Percentiles rank a stretch among this genome's conserved stretches.
Conservation (phyloP, 2,329 filamentous ascomycete species). For the Sporothrix globosa region DNA sequence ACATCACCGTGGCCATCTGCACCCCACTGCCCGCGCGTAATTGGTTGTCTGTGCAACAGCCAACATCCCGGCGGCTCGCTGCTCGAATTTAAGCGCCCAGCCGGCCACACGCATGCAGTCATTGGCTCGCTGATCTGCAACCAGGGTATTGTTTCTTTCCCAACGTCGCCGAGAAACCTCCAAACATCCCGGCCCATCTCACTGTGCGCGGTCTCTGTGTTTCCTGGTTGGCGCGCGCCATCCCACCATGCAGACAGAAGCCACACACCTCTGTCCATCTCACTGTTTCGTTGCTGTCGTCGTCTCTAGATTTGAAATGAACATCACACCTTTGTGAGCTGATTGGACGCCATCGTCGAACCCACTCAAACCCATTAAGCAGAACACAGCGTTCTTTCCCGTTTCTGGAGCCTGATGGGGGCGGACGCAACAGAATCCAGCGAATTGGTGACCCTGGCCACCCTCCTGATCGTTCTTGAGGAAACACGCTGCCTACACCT, state of each 20-base stretch:
- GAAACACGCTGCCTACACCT: slow-evolving; percentile 7
- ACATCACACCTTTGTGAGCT: slow-evolving; percentile 37
- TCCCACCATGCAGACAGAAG: slow-evolving; percentile 39
- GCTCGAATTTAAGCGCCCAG: slow-evolving; percentile 38
- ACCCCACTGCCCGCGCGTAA: slow-evolving; percentile 7
- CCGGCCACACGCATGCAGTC: slow-evolving; percentile 27
- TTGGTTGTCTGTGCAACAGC: slow-evolving; percentile 15
- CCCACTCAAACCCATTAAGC: background rate
- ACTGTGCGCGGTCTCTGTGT: slow-evolving; percentile 4
- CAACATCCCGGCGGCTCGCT: slow-evolving; percentile 27
- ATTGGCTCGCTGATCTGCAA: slow-evolving; percentile 37
- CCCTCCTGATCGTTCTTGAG: slow-evolving; percentile 24
- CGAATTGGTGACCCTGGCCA: slow-evolving; percentile 29
- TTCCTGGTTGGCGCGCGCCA: slow-evolving; percentile 48
- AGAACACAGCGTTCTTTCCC: background rate
- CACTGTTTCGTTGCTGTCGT: slow-evolving; percentile 34
- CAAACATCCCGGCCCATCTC: slow-evolving; percentile 26
- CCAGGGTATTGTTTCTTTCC: slow-evolving; percentile 23
- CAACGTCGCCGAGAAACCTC: slow-evolving; percentile 17
- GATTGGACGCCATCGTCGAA: slow-evolving; percentile 42
- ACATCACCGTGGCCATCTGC: background rate
- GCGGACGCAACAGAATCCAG: slow-evolving; percentile 2
- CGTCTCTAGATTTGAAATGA: slow-evolving; percentile 45
- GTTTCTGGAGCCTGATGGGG: slow-evolving; percentile 22
- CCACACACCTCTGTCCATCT: background rate